Conservation (phyloP, 176 grass and related monocot genomes). For the Saccharum spontaneum region DNA sequence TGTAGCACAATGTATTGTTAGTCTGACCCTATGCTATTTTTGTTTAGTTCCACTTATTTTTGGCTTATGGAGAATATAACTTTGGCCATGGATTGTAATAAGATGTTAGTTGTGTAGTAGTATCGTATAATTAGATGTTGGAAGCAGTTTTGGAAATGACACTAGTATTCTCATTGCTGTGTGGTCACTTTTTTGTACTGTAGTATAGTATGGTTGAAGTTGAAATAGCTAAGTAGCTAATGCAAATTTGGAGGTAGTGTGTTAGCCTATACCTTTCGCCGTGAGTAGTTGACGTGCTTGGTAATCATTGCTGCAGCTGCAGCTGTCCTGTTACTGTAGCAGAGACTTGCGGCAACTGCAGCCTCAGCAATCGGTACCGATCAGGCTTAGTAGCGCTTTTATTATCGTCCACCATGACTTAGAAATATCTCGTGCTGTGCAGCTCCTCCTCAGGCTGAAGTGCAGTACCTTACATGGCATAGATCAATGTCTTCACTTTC, state of each 20-base stretch:
- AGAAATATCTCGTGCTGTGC: conserved; percentile 37
- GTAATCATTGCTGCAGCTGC: not conserved
- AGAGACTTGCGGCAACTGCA: not conserved
- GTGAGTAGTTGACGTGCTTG: not conserved
- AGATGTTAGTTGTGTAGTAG: not conserved
- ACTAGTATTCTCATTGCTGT: not conserved
- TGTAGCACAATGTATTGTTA: conserved; percentile 9
- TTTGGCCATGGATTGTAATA: conserved; percentile 9
- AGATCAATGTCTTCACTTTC: conserved; percentile 89
- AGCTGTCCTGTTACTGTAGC: not conserved
- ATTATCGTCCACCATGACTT: conserved; percentile 14
- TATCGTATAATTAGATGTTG: not conserved
- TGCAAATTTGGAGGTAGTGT: not conserved
- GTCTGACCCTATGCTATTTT: not conserved
- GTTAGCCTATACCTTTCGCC: conserved; percentile 1
- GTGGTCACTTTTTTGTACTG: not conserved
- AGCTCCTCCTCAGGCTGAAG: conserved; percentile 69
- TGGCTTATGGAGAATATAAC: not conserved
- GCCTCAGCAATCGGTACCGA: not conserved
- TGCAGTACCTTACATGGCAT: conserved; percentile 82
- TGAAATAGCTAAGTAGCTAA: not conserved
- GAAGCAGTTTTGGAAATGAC: not conserved
- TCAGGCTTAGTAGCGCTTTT: conserved; percentile 5
- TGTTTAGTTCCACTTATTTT: conserved; percentile 18
- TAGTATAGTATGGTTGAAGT: not conserved